Percentiles rank a stretch among this genome's conserved stretches.
These are phyloP conservation scores for Dissophora ornata DNA, from an alignment of 192 early-diverging fungal genomes.

Conservation along the genomic window DNA sequence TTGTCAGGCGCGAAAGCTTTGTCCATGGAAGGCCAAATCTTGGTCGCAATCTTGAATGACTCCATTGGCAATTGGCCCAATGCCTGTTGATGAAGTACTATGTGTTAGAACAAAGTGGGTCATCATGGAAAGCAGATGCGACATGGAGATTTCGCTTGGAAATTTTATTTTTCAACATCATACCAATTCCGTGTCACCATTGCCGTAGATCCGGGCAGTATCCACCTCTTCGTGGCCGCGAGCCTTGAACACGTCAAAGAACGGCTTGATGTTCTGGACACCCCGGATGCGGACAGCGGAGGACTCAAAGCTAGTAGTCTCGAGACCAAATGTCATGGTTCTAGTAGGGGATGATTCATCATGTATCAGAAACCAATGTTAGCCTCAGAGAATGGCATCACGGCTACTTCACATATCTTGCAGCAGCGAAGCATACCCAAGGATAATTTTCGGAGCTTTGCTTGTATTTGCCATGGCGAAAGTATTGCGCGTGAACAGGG, in stretches of 20 bases:
- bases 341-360: background rate
- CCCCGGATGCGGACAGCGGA: slow-evolving; percentile 10
- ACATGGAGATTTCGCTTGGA: background rate
- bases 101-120: background rate
- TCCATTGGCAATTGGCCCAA: slow-evolving; percentile 17
- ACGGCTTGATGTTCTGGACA: background rate
- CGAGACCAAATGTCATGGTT: slow-evolving; percentile 48
- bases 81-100: background rate
- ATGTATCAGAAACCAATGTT: background rate
- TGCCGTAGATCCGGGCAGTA: slow-evolving; percentile 8
- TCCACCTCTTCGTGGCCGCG: slow-evolving; percentile 24
- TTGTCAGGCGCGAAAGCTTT: slow-evolving; percentile 22
- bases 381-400: background rate
- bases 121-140: background rate
- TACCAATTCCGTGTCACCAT: slow-evolving; percentile 18
- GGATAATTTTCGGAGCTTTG: slow-evolving; percentile 9
- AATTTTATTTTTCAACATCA: background rate
- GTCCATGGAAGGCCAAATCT: slow-evolving; percentile 19
- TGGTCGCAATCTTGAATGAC: slow-evolving; percentile 63
- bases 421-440: slow-evolving; percentile 19
- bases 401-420: too few relatives aligned
- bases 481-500: too few relatives aligned
- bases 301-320: background rate
- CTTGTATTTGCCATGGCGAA: too few relatives aligned
- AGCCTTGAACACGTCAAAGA: slow-evolving; percentile 13